phyloP scores from a whole-genome alignment of 73 alveolate genomes.

The Tetrahymena elliotti region DNA sequence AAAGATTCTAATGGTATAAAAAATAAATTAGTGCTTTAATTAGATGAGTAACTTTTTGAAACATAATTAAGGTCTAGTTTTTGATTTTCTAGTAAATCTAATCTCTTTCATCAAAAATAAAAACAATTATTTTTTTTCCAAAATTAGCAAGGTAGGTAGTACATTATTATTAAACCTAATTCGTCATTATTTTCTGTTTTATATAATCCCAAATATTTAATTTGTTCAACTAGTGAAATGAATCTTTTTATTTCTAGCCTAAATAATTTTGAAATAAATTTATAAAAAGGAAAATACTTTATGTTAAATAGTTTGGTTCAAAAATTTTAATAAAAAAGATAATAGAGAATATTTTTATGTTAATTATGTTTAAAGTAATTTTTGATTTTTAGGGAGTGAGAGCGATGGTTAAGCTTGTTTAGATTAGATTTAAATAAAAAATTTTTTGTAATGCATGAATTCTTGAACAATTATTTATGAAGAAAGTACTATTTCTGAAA shows the following conservation, averaged over 20 bases:
- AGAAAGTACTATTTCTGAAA: too few relatives aligned
- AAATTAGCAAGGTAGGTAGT: background rate
- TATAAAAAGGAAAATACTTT: too few relatives aligned
- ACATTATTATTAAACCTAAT: background rate
- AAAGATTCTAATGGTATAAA: background rate
- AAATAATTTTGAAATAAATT: too few relatives aligned
- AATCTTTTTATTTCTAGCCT: background rate
- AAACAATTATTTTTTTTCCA: background rate
- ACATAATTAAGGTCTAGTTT: background rate
- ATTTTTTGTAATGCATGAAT: too few relatives aligned
- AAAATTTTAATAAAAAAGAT: too few relatives aligned
- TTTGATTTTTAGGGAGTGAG: too few relatives aligned
- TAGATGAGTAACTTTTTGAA: background rate
- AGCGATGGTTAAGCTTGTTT: too few relatives aligned
- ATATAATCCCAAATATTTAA: background rate
- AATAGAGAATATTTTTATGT: too few relatives aligned
- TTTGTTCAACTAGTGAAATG: background rate
- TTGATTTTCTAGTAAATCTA: background rate
- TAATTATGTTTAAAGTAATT: too few relatives aligned
- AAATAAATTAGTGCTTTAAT: background rate
- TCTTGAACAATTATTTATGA: too few relatives aligned
- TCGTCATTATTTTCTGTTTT: background rate
- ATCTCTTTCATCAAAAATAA: background rate
- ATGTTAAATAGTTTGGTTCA: too few relatives aligned
- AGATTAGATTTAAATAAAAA: too few relatives aligned